phyloP scores from a whole-genome alignment of 1,139 yeast species.

The Sugiyamaella pinicola region DNA sequence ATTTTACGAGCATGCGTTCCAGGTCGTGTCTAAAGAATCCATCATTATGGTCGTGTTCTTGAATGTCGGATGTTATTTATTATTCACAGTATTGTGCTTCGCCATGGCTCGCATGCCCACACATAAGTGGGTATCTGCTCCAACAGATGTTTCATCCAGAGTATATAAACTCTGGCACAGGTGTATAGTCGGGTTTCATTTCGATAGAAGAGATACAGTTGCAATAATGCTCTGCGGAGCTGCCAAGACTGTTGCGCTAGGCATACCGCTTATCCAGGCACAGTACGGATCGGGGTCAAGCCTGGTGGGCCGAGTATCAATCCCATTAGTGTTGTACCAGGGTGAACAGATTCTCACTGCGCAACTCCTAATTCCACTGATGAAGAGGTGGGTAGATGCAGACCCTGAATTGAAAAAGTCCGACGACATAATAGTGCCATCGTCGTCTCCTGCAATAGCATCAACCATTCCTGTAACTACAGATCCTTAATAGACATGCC shows the following conservation, averaged over 20 bases:
- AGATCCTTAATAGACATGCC: not conserved
- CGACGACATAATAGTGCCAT: conserved; percentile 1
- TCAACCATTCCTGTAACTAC: not conserved
- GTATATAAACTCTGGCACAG: conserved; percentile 46
- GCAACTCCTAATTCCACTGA: conserved; percentile 62
- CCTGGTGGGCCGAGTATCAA: conserved; percentile 68
- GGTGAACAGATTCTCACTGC: conserved; percentile 85
- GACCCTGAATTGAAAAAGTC: conserved; percentile 13
- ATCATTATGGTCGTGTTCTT: conserved; percentile 77
- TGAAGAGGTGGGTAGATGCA: conserved; percentile 60
- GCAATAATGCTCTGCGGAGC: conserved; percentile 87
- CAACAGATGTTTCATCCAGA: conserved; percentile 49
- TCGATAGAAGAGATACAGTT: conserved; percentile 69
- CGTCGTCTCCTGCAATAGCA: not conserved
- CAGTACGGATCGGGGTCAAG: conserved; percentile 71
- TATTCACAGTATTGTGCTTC: conserved; percentile 68
- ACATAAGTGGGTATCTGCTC: conserved; percentile 40
- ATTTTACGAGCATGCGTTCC: conserved; percentile 77
- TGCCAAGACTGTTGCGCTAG: conserved; percentile 89
- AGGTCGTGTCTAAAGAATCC: conserved; percentile 65
- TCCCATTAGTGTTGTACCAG: conserved; percentile 82
- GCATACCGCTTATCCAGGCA: conserved; percentile 76
- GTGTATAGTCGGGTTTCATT: conserved; percentile 59
- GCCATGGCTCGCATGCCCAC: conserved; percentile 59
- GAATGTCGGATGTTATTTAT: conserved; percentile 73